Evolutionary conservation across 2,329 filamentous ascomycete genomes (phyloP), one percentile per base, ranked within the genome.

Genomic region (Truncatella angustata): DNA sequence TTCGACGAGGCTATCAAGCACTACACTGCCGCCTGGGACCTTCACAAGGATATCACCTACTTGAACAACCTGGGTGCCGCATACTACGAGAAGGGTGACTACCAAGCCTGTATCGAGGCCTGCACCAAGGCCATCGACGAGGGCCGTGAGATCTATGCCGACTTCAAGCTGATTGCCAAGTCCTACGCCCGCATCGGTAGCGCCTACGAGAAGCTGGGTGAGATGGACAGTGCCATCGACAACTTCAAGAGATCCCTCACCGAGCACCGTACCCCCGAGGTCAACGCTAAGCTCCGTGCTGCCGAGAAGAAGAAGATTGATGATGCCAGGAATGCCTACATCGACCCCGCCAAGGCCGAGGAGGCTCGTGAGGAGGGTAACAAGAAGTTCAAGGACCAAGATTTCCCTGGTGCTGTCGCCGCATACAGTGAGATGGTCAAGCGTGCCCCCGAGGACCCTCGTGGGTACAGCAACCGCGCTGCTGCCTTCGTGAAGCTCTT

Each of bases 91-190:
- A 97, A 97, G 79, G 92, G 91, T 52, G 94, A 97, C 68, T 96
- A 90, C 70, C 82, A 95, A 64, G 88, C 86, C 53, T 86, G 88
- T 60, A 91, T 99, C 58, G 89, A 95, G 63, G 77, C 86, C 14
- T 99, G 94, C 75, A 85, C 89, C 63, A 85, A 91, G 74, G 94
- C 95, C 10, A 82, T 96, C 50, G 88, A 95, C 61, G 88, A 97
- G 70, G 94, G 94, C 51, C 90, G 94, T 54, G 82, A 88, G 63
- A 85, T 95, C 61, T 88, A 91, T 52, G 92, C 94, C 57, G 94
- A 99, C 75, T 99, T 97, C 80, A 99, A 99, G 84, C 81, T 92
- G 66, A 93, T 99, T 60, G 92, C 95, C 67, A 97, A 97, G 85
- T 90, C 93, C n/a, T 97, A 94, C 65, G 91, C 92, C 35, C 91